phyloP scores from a whole-genome alignment of 108 stramenopile species.

The Pelagomonas calceolata region DNA sequence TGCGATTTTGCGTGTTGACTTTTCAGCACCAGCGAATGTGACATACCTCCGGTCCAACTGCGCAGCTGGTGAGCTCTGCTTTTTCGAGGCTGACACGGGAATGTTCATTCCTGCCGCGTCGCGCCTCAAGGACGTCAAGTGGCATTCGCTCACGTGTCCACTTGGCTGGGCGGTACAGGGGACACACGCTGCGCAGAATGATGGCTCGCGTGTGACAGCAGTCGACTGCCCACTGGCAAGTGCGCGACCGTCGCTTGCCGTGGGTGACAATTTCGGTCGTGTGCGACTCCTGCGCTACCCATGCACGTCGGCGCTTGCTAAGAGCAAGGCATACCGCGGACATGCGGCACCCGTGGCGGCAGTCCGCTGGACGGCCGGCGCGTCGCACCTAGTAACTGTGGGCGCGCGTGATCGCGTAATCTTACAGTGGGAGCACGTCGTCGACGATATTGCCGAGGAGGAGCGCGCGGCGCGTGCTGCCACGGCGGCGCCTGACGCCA shows the following conservation, averaged over 20 bases:
- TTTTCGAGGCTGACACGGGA: conserved; percentile 50
- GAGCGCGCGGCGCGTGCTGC: not conserved
- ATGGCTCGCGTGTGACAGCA: conserved; percentile 14
- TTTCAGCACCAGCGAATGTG: conserved; percentile 9
- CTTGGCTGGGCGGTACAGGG: conserved; percentile 46
- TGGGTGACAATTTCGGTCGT: conserved; percentile 38
- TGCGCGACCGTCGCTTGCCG: conserved; percentile 7
- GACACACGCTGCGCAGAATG: not conserved
- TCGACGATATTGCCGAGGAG: conserved; percentile 15
- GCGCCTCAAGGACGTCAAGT: conserved; percentile 38
- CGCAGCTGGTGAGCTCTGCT: conserved; percentile 40
- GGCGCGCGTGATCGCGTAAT: conserved; percentile 39
- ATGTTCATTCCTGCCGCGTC: conserved; percentile 34
- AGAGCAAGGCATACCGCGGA: conserved; percentile 28
- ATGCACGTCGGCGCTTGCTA: conserved; percentile 17
- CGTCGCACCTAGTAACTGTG: conserved; percentile 31
- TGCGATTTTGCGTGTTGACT: conserved; percentile 43
- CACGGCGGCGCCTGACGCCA: conserved; percentile 14
- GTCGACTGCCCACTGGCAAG: conserved; percentile 21
- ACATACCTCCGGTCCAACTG: conserved; percentile 47
- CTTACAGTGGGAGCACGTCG: conserved; percentile 48
- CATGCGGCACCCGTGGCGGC: conserved; percentile 33
- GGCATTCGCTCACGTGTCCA: conserved; percentile 48
- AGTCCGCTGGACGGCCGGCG: conserved; percentile 34
- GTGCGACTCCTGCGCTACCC: conserved; percentile 43